Percentiles rank a stretch among this genome's conserved stretches.
phyloP scores from a whole-genome alignment of 345 rosid species.

The Boechera retrofracta region DNA sequence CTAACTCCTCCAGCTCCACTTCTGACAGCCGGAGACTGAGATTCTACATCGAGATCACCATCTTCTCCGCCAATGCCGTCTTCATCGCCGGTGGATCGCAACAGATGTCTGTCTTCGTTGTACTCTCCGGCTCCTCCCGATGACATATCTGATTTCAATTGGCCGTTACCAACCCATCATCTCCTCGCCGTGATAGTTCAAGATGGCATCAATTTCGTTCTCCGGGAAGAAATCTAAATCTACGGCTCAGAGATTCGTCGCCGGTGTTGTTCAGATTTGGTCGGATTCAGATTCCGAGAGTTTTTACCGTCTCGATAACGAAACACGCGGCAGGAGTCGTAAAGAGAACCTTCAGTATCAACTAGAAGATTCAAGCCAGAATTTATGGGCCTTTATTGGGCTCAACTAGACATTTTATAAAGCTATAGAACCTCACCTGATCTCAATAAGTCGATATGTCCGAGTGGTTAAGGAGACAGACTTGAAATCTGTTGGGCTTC shows the following conservation, averaged over 20 bases:
- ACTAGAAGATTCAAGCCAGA: constrained; percentile 20
- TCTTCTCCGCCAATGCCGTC: constrained; percentile 21
- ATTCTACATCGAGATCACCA: constrained; percentile 46
- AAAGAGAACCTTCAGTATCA: constrained; percentile 7
- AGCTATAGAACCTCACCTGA: no score
- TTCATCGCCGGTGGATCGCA: constrained; percentile 46
- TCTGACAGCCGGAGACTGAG: constrained; percentile 44
- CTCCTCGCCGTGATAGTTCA: background rate
- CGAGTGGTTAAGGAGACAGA: constrained; percentile 99
- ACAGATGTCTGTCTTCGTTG: constrained; percentile 49
- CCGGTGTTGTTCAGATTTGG: constrained; percentile 43
- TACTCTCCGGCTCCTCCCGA: constrained; percentile 48
- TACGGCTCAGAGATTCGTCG: constrained; percentile 18
- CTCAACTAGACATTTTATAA: background rate
- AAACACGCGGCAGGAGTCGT: constrained; percentile 40
- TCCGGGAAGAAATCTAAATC: constrained; percentile 5
- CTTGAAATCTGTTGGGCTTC: constrained; percentile 87
- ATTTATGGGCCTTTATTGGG: constrained; percentile 39
- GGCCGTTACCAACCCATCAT: constrained; percentile 25
- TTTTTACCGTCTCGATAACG: constrained; percentile 34
- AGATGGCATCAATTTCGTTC: background rate
- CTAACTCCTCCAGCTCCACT: constrained; percentile 46
- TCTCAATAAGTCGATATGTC: constrained; percentile 71
- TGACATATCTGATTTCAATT: constrained; percentile 34
- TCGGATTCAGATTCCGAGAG: constrained; percentile 41